A percentile compares a stretch with the other conserved stretches of the same genome.
These are phyloP conservation scores for Hyaloperonospora brassicae DNA, from an alignment of 352 stramenopile species.

Conservation along the genomic window DNA sequence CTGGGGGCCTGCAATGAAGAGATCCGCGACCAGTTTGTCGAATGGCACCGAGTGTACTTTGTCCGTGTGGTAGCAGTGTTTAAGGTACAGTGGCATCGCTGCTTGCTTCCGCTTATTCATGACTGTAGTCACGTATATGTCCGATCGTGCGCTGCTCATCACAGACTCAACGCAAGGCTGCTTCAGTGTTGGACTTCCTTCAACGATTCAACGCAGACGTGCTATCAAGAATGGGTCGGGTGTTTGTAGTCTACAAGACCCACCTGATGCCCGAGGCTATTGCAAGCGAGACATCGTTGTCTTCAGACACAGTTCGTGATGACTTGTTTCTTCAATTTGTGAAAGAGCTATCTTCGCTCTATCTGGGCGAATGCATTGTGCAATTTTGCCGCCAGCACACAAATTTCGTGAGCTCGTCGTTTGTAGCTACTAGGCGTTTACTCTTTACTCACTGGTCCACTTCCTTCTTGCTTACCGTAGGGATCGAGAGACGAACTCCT, in stretches of 20 bases:
- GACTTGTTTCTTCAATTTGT: slow-evolving; percentile 66
- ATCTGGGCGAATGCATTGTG: slow-evolving; percentile 37
- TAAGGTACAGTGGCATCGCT: slow-evolving; percentile 25
- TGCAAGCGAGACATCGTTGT: slow-evolving; percentile 29
- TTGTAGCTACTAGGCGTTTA: background rate
- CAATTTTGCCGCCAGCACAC: slow-evolving; percentile 50
- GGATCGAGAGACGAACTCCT: slow-evolving; percentile 43
- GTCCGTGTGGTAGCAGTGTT: slow-evolving; percentile 40
- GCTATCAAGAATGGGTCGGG: slow-evolving; percentile 37
- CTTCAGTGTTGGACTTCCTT: slow-evolving; percentile 54
- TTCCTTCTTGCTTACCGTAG: slow-evolving; percentile 19
- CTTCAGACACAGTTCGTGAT: slow-evolving; percentile 44
- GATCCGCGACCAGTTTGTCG: slow-evolving; percentile 76
- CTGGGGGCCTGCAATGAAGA: slow-evolving; percentile 63
- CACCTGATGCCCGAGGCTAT: slow-evolving; percentile 54
- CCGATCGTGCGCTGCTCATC: background rate
- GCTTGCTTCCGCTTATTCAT: background rate
- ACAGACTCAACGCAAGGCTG: slow-evolving; percentile 21
- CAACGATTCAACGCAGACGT: slow-evolving; percentile 46
- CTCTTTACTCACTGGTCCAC: background rate
- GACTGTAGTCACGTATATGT: background rate
- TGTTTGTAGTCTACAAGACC: slow-evolving; percentile 59
- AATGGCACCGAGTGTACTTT: slow-evolving; percentile 78
- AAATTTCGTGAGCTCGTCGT: slow-evolving; percentile 43
- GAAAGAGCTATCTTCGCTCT: slow-evolving; percentile 56